These are phyloP conservation scores for Spathaspora sp. DNA, from an alignment of 1,139 yeast species.

Conservation along the genomic window DNA sequence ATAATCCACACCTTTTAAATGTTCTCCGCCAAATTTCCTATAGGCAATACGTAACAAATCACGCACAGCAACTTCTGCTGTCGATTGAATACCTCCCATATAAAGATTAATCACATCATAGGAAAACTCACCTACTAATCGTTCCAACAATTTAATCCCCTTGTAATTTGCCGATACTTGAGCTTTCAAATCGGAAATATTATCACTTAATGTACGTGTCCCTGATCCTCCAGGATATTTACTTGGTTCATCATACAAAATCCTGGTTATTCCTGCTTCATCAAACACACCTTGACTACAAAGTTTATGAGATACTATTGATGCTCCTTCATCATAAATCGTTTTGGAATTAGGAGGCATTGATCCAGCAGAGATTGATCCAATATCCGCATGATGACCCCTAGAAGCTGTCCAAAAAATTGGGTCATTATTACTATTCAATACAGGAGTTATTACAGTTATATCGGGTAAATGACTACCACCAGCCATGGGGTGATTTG, in stretches of 20 bases:
- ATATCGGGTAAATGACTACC: constrained; percentile 86
- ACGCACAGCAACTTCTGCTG: constrained; percentile 44
- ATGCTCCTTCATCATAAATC: constrained; percentile 46
- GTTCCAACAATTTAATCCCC: constrained; percentile 35
- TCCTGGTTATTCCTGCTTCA: constrained; percentile 37
- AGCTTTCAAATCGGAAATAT: constrained; percentile 44
- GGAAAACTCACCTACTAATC: constrained; percentile 32
- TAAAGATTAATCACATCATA: constrained; percentile 37
- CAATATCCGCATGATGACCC: constrained; percentile 51
- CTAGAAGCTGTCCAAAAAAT: constrained; percentile 48
- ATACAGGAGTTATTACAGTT: constrained; percentile 71
- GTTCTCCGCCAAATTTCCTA: constrained; percentile 35
- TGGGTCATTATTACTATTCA: constrained; percentile 30
- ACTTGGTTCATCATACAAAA: constrained; percentile 43
- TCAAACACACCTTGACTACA: constrained; percentile 39
- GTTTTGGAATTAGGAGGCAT: constrained; percentile 50
- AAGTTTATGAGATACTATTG: constrained; percentile 40
- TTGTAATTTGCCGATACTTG: constrained; percentile 45
- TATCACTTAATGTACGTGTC: constrained; percentile 41
- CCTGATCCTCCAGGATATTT: constrained; percentile 49
- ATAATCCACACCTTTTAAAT: constrained; percentile 36
- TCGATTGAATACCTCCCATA: constrained; percentile 43
- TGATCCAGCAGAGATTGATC: constrained; percentile 46
- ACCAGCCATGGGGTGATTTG: constrained; percentile 79
- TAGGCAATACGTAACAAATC: constrained; percentile 37